Base-by-base conservation (phyloP, 768 basidiomycete genomes). In the Grammothele lineata region DNA sequence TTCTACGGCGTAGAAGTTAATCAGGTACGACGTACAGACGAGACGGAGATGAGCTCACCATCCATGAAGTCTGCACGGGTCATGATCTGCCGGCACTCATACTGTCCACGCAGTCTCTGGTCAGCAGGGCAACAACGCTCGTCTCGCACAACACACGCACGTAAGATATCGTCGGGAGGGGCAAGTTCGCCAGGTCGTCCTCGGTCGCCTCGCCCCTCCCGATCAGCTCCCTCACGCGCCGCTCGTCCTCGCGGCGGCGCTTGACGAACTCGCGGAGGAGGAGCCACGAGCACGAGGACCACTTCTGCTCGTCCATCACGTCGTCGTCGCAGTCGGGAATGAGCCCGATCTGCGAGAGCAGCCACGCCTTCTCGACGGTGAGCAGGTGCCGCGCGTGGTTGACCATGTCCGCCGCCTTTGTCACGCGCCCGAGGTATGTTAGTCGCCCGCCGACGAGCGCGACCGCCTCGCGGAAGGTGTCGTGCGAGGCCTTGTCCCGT, bases 221-320 rank as follows among this genome's bases (percentile, higher is more conserved):
- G 33, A 71, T 65, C 25, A 62, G 69, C 57, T 68, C 72, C 46
- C 69, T 63, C 27, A 64, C 62, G 42, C 68, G 69, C 50, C 66
- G 60, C 58, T 76, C 72, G 53, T 78, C 73, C 41, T 79, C 72
- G 42, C 73, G 62, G 40, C 79, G 69, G 40, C 76, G 58, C 56
- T 77, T 80, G 43, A 89, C 86, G 57, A 90, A 85, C 63, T 87
- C 83, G 32, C 73, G 76, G 2, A 90, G 70, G 2, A 89, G 73
- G 2, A 89, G 70, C 87, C 88, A 91, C 15, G 87, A 85, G 58
- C 88, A 89, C 34, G 81, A 81, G 55, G 77, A 80, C 81, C 83
- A 85, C 77, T 86, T 87, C 80, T 87, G 85, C 81, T 92, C 92
- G 64, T 92, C 91, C 90, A 88, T 89, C 47, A 88, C 81, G 58